phyloP scores from a whole-genome alignment of 305 asterid species.

The Stenogyne calaminthoides region DNA sequence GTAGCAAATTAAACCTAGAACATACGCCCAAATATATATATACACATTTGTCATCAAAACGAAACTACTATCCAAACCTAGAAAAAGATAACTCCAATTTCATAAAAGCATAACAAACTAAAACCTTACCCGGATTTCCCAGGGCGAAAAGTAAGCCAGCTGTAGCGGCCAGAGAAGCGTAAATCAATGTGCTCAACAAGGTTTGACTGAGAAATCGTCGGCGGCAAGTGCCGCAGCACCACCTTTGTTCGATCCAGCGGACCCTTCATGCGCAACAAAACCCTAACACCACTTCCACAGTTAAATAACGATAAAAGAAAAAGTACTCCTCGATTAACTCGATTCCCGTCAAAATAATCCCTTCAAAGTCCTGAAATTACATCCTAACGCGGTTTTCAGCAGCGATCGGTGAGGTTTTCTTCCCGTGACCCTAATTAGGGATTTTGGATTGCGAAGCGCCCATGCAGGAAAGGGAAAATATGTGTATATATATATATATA shows the following conservation, averaged over 20 bases:
- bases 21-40: conserved; percentile 8
- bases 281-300: conserved; percentile 45
- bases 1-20: conserved; percentile 20
- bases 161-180: conserved; percentile 76
- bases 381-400: conserved; percentile 39
- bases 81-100: neutral
- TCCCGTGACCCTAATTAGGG: conserved; percentile 51
- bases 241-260: conserved; percentile 85
- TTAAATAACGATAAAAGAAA: conserved; percentile 6
- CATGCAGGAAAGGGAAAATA: conserved; percentile 15
- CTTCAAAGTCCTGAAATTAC: conserved; percentile 45
- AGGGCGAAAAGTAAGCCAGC: conserved; percentile 68
- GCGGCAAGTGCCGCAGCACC: conserved; percentile 98
- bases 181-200: conserved; percentile 76
- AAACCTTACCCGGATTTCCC: conserved; percentile 72
- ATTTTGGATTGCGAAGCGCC: conserved; percentile 36
- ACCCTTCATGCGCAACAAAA: conserved; percentile 79
- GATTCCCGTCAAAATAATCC: conserved; percentile 35
- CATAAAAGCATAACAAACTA: conserved; percentile 10
- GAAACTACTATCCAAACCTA: conserved; percentile 11
- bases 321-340: conserved; percentile 19
- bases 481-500: neutral
- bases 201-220: conserved; percentile 80
- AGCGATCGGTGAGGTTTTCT: conserved; percentile 15
- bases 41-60: neutral